Evolutionary conservation across 2,329 filamentous ascomycete species (phyloP), one percentile per base, ranked within the genome.

Genomic region (Diplodia seriata): DNA sequence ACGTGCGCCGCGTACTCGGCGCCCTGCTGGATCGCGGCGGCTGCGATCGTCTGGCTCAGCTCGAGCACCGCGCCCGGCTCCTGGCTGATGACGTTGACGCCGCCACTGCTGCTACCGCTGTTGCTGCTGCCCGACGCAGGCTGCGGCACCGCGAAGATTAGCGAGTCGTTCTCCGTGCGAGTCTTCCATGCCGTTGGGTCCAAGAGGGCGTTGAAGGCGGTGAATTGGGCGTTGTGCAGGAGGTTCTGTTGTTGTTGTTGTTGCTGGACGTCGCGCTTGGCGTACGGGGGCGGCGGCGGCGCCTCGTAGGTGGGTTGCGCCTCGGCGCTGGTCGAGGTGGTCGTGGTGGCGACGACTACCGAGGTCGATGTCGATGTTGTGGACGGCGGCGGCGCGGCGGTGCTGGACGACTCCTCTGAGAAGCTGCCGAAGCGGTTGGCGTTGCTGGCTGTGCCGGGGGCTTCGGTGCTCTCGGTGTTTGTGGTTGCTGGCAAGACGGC

Each of bases 181-280:
- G 70, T 68, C 14, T 70, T 70, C 75, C 75, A 77, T 40, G 72
- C 72, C 4, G 71, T 53, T 0, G 73, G 71, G 36, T 65, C 65
- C 57, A 1, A 7, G 31, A 33, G 31, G 36, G 36, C 1, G 36
- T 38, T 12, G 36, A 38, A 38, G 36, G 12, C 47, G 51, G 71
- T 69, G 56, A 77, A 75, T 63, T 69, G 69, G 5, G 75, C 69
- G 61, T 77, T 76, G 43, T 71, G 72, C 8, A 77, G 66, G 54
- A 75, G 69, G 69, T 76, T 77, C 26, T 26, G 26, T 26, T 26
- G 26, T 26, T 26, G 26, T 26, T 26, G 26, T 26, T 26, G 26
- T 26, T 26, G 26, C 4, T 26, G 26, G 26, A 26, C 26, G 75
- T 0, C 69, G 69, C 9, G 36, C 5, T 31, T 29, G 40, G 59